Evolutionary conservation across 257 asterid genomes (phyloP), one percentile per base, ranked within the genome.

Genomic region (Verbascum thapsus): DNA sequence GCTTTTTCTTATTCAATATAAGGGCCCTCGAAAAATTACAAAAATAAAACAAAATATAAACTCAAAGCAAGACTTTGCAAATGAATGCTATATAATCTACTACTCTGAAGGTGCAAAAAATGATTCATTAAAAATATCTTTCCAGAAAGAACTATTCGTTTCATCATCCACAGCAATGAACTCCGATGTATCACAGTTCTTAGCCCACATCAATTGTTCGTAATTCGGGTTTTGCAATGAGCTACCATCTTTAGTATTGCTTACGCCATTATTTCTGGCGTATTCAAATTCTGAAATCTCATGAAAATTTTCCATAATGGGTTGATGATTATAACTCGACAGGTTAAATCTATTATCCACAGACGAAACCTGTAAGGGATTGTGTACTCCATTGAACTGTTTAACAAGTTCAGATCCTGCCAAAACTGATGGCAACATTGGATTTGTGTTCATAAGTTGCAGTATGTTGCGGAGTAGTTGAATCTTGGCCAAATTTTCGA

Each of bases 121-220:
- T n/a, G 47, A 48, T 69, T 68, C 73, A 40, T 44, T 56, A 45
- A 73, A 67, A 41, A 80, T 58, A 53, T 82, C 74, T 74, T 64
- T 74, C 86, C 82, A 85, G 73, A 77, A 69, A 41, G 83, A 81
- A 57, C 63, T 61, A 51, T 26, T 40, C 30, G 61, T 73, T 52
- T 72, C 83, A 53, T 82, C 88, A 61, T 77, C 83, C 61, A 65
- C 23, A 5, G 39, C 16, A 22, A 56, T 53, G 18, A 63, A 66
- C 63, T 52, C 64, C 11, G 57, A 59, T 16, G 37, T 73, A 47
- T 49, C 67, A 26, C 6, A 20, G 61, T 57, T 43, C 11, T 16
- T 11, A n/a, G 67, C 10, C 20, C 6, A 6, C 41, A 62, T n/a
- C 32, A 47, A 18, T 9, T 59, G 63, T 0, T 61, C 54, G 8